Percentiles rank a stretch among this genome's conserved stretches.
phyloP scores from a whole-genome alignment of 2,329 filamentous ascomycete species.

The Fusarium tuaranense region DNA sequence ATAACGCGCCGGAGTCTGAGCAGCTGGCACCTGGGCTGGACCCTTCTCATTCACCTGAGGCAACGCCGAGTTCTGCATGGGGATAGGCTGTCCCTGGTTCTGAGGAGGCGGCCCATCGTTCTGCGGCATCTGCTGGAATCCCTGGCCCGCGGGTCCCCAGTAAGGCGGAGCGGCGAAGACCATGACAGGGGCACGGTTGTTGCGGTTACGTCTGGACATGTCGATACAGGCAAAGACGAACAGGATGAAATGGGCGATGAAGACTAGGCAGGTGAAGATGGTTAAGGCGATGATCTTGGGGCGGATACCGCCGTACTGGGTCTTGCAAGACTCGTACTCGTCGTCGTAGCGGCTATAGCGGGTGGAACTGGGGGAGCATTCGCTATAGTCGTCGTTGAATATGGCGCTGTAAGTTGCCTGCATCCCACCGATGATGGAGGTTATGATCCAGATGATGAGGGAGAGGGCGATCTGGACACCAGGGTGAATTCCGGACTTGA shows the following conservation, averaged over 20 bases:
- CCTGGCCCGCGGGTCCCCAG: slow-evolving; percentile 46
- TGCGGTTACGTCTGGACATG: slow-evolving; percentile 47
- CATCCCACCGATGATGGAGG: slow-evolving; percentile 43
- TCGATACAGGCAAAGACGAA: slow-evolving; percentile 56
- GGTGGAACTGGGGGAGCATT: slow-evolving; percentile 11
- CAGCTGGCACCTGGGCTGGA: slow-evolving; percentile 7
- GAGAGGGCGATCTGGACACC: slow-evolving; percentile 57
- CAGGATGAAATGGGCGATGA: slow-evolving; percentile 51
- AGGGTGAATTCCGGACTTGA: slow-evolving; percentile 54
- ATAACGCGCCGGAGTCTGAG: slow-evolving; percentile 22
- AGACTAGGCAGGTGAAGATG: slow-evolving; percentile 42
- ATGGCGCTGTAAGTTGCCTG: slow-evolving; percentile 22
- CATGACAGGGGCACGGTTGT: slow-evolving; percentile 38
- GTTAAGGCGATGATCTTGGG: slow-evolving; percentile 36
- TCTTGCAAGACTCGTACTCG: background rate
- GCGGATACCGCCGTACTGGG: slow-evolving; percentile 6
- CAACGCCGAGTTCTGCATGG: slow-evolving; percentile 30
- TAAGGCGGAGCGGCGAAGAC: slow-evolving; percentile 42
- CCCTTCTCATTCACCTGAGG: slow-evolving; percentile 20
- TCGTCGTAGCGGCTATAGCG: background rate
- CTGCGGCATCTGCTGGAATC: slow-evolving; percentile 47
- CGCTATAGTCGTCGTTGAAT: background rate
- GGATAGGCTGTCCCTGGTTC: slow-evolving; percentile 33
- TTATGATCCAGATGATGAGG: slow-evolving; percentile 55
- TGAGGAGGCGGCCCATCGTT: slow-evolving; percentile 23